These are phyloP conservation scores for Panicum virgatum DNA, from an alignment of 202 grass and related monocot species.

Conservation along the genomic window DNA sequence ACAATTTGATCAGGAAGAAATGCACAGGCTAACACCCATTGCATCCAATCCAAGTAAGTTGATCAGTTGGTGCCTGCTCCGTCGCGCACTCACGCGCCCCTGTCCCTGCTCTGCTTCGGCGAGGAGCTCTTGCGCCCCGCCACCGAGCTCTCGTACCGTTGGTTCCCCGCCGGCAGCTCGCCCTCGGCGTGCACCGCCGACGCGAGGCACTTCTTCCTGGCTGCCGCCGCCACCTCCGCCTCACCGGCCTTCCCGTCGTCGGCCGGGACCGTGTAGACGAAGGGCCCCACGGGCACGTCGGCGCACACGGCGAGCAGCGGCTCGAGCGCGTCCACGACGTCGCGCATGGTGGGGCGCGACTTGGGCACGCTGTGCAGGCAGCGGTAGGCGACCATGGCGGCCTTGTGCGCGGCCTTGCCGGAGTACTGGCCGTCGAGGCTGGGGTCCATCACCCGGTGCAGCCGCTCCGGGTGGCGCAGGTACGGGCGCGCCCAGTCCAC, in stretches of 20 bases:
- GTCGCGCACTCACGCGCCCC: constrained; percentile 29
- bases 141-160: constrained; percentile 51
- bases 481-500: constrained; percentile 78
- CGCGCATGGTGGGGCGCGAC: constrained; percentile 63
- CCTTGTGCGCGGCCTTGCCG: constrained; percentile 49
- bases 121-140: constrained; percentile 38
- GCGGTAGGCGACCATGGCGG: constrained; percentile 54
- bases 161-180: not conserved
- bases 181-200: constrained; percentile 51
- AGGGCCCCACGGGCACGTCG: constrained; percentile 52
- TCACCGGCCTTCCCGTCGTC: not conserved
- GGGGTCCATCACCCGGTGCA: constrained; percentile 79
- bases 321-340: constrained; percentile 69
- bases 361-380: constrained; percentile 67
- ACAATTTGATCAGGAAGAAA: not conserved
- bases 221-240: not conserved
- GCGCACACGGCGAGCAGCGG: constrained; percentile 46
- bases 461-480: constrained; percentile 57
- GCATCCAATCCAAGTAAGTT: not conserved
- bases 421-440: constrained; percentile 66
- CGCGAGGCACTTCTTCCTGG: constrained; percentile 34
- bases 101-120: constrained; percentile 45
- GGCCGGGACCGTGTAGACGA: constrained; percentile 56
- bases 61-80: not conserved
- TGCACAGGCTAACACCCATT: too few relatives aligned